A percentile compares a stretch with the other conserved stretches of the same genome.
Evolutionary conservation across 768 basidiomycete species (phyloP).

Genomic region (Cubamyces lactineus): DNA sequence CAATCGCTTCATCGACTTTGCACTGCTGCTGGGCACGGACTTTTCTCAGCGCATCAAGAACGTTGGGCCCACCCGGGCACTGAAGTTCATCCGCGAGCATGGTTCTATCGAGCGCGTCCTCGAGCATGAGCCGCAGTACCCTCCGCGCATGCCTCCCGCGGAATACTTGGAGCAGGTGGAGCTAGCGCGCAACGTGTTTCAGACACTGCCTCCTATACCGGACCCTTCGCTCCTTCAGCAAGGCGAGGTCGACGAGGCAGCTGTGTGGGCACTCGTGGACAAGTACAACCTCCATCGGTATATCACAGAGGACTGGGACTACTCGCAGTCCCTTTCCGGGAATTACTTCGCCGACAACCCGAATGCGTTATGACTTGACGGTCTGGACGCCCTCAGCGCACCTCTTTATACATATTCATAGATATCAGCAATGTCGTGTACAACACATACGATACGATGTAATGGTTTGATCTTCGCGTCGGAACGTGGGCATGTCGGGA

Average conservation of each 20-base stretch:
- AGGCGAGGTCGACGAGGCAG: conserved; percentile 43
- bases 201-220: conserved; percentile 67
- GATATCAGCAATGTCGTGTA: background rate
- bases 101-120: conserved; percentile 75
- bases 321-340: conserved; percentile 52
- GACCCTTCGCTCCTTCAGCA: conserved; percentile 40
- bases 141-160: conserved; percentile 47
- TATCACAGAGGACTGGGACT: conserved; percentile 45
- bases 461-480: too few relatives aligned
- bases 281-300: conserved; percentile 53
- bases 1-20: conserved; percentile 77
- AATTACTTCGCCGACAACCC: conserved; percentile 75
- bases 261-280: conserved; percentile 50
- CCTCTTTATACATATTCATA: background rate
- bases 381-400: background rate
- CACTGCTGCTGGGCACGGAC: conserved; percentile 87
- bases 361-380: background rate
- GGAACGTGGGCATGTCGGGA: background rate
- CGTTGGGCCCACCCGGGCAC: conserved; percentile 77
- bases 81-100: conserved; percentile 72
- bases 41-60: conserved; percentile 85
- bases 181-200: conserved; percentile 65
- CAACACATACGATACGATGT: background rate
- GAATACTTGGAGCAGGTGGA: conserved; percentile 69
- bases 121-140: conserved; percentile 50